Evolutionary conservation across 164 flowering plant genomes (phyloP), one percentile per base, ranked within the genome.

Genomic region (Echeveria elegans): DNA sequence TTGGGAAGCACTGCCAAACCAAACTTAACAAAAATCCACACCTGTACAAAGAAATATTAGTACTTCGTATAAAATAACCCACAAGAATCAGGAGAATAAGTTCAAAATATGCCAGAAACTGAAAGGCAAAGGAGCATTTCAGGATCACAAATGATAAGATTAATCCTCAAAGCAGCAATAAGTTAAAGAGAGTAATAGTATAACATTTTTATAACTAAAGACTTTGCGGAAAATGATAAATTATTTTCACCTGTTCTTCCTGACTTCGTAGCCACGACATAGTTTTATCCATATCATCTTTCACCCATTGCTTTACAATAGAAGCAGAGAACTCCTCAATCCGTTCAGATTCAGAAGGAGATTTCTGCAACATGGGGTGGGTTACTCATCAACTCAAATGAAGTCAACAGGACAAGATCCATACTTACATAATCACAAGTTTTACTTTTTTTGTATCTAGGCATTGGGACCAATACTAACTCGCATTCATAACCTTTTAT

Each of bases 211-310:
- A 6, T 53, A 24, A 16, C 24, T 63, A 14, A 63, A 31, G 38
- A 21, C 29, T 28, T n/a, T 4, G 28, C 21, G 26, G 47, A 15
- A 7, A 32, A 34, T 21, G n/a, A 36, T 63, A 36, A 24, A n/a
- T 66, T 31, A 43, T 45, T 75, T 71, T 78, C 72, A 88, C 99
- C 77, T 77, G 89, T 70, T 94, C 99, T 72, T 91, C 92, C 78
- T 87, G 99, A 76, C 80, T 88, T 63, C 86, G 85, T 65, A 94
- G 80, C 97, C 97, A 94, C 64, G 81, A 72, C 28, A 91, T 71
- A 1, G 99, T 91, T 74, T 73, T 80, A 28, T 69, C 78, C 43
- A 88, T 74, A 83, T 91, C 99, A 65, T 83, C 86, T 36, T 70
- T 29, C 62, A 86, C 97, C 97, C 96, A 94, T 56, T 78, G 82